Conservation (phyloP, 78 protist genomes). For the Cavenderia fasciculata region DNA sequence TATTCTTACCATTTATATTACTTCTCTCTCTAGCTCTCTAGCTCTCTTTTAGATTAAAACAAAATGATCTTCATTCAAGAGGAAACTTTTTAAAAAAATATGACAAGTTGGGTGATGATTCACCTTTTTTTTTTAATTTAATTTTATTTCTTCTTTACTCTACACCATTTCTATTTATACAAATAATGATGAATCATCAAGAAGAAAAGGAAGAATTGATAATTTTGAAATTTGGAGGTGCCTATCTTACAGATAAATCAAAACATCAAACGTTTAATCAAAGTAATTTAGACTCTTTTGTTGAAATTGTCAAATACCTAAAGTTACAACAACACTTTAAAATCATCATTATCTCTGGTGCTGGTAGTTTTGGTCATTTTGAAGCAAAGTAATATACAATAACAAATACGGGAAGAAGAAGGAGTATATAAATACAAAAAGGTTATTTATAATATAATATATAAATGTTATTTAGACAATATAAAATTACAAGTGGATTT, state of each 20-base stretch:
- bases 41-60: too few relatives aligned
- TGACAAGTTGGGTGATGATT: too few relatives aligned
- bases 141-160: too few relatives aligned
- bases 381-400: slow-evolving; percentile 9
- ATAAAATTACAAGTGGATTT: slow-evolving; percentile 12
- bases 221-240: slow-evolving; percentile 65
- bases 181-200: too few relatives aligned
- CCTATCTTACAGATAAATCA: slow-evolving; percentile 22
- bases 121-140: too few relatives aligned
- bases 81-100: too few relatives aligned
- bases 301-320: neutral
- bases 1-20: too few relatives aligned
- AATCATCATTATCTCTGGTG: slow-evolving; percentile 35
- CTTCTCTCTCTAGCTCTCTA: too few relatives aligned
- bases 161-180: too few relatives aligned
- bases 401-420: too few relatives aligned
- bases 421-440: too few relatives aligned
- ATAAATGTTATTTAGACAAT: slow-evolving; percentile 13
- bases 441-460: neutral
- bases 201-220: slow-evolving; percentile 20
- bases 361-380: slow-evolving; percentile 69
- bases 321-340: neutral
- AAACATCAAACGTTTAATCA: neutral
- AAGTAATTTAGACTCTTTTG: slow-evolving; percentile 1
- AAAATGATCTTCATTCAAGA: too few relatives aligned